phyloP scores from a whole-genome alignment of 345 rosid genomes.

The Eucalyptus fibrosa region DNA sequence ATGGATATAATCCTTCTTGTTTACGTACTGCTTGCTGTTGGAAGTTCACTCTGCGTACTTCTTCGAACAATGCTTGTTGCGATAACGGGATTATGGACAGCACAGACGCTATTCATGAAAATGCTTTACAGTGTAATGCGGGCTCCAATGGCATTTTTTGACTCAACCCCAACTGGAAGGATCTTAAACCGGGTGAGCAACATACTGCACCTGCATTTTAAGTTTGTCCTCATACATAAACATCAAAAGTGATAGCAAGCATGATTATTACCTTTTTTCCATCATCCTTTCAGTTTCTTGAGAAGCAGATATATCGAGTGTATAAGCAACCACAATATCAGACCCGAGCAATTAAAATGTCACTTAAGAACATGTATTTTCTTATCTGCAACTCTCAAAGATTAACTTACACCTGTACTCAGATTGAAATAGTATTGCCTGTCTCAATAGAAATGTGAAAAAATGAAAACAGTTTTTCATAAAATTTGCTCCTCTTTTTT shows the following conservation, averaged over 20 bases:
- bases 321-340: not conserved
- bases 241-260: not conserved
- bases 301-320: not conserved
- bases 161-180: slow-evolving; percentile 93
- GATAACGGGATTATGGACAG: slow-evolving; percentile 61
- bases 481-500: not conserved
- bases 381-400: not conserved
- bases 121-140: slow-evolving; percentile 64
- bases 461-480: not conserved
- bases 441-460: not conserved
- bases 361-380: not conserved
- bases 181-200: slow-evolving; percentile 77
- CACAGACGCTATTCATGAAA: slow-evolving; percentile 60
- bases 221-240: not conserved
- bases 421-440: not conserved
- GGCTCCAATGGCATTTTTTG: slow-evolving; percentile 93
- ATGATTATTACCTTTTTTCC: not conserved
- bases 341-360: not conserved
- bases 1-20: slow-evolving; percentile 59
- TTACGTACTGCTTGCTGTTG: slow-evolving; percentile 53
- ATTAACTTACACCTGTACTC: not conserved
- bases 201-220: not conserved
- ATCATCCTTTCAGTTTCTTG: not conserved
- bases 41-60: slow-evolving; percentile 63
- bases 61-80: slow-evolving; percentile 58